Evolutionary conservation across 2,329 filamentous ascomycete species (phyloP).

Genomic region (Penicillium sp.): DNA sequence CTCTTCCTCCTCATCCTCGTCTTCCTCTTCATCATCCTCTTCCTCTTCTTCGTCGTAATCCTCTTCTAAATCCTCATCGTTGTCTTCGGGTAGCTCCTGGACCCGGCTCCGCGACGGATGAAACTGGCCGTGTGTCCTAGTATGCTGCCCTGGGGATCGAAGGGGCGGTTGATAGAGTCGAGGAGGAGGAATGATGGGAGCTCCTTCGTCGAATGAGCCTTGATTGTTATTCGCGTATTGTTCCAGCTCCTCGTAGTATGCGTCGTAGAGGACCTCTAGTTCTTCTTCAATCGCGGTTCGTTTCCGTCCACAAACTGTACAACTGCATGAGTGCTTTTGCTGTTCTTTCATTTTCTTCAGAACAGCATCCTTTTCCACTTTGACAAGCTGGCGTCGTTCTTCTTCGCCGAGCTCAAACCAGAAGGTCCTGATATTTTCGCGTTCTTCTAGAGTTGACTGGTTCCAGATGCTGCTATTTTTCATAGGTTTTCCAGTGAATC

Average conservation of each 20-base stretch:
- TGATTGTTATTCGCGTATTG: constrained; percentile 90
- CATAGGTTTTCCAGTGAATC: constrained; percentile 50
- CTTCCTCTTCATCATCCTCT: constrained; percentile 39
- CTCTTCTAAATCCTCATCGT: constrained; percentile 54
- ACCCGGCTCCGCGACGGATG: constrained; percentile 75
- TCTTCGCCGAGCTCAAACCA: constrained; percentile 94
- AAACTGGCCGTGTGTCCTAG: constrained; percentile 56
- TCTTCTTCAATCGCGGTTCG: constrained; percentile 97
- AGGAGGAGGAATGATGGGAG: constrained; percentile 67
- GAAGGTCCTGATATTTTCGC: constrained; percentile 96
- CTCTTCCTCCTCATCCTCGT: constrained; percentile 64
- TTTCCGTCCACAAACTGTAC: constrained; percentile 94
- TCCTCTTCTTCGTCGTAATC: constrained; percentile 59
- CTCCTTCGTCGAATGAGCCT: constrained; percentile 58
- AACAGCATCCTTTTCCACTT: constrained; percentile 97
- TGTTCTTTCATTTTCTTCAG: constrained; percentile 99
- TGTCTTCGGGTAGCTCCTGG: constrained; percentile 57
- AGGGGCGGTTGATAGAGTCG: constrained; percentile 60
- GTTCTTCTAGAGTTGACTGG: constrained; percentile 88
- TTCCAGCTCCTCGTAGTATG: constrained; percentile 96
- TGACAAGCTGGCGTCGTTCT: constrained; percentile 90
- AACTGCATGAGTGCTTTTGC: constrained; percentile 98
- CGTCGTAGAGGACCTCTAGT: constrained; percentile 94
- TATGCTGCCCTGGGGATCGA: constrained; percentile 57
- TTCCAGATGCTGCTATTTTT: constrained; percentile 92